Conservation (phyloP, 192 early-diverging fungal genomes). For the Rhizoclosmatium sp. region DNA sequence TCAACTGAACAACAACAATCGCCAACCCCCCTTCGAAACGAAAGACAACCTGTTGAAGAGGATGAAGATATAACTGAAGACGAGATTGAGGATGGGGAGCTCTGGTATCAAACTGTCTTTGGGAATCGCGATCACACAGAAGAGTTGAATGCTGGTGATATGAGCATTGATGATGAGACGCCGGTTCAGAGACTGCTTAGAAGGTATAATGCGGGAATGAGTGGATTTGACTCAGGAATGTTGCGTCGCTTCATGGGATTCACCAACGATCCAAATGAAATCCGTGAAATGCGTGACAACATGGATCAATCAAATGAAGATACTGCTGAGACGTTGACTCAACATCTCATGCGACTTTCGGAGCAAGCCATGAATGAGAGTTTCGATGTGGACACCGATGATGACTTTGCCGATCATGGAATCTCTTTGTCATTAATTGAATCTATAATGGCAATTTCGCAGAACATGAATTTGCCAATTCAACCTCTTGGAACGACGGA, state of each 20-base stretch:
- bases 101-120: slow-evolving; percentile 31
- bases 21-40: not conserved
- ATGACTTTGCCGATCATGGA: slow-evolving; percentile 3
- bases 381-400: slow-evolving; percentile 3
- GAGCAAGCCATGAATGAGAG: slow-evolving; percentile 13
- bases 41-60: not conserved
- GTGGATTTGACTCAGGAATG: slow-evolving; percentile 27
- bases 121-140: not conserved
- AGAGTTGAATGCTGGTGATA: not conserved
- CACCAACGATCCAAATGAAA: not conserved
- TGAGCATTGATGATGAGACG: slow-evolving; percentile 16
- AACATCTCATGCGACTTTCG: slow-evolving; percentile 4
- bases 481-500: not conserved
- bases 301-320: not conserved
- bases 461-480: not conserved
- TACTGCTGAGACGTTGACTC: slow-evolving; percentile 1
- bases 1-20: not conserved
- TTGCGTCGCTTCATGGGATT: slow-evolving; percentile 12
- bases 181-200: slow-evolving; percentile 33
- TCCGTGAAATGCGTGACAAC: not conserved
- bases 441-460: not conserved
- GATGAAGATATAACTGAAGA: not conserved
- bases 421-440: slow-evolving; percentile 13
- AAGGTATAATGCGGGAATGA: slow-evolving; percentile 23
- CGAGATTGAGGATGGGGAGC: slow-evolving; percentile 12